Evolutionary conservation across 352 stramenopile genomes (phyloP).

Genomic region (Pythium oligandrum): DNA sequence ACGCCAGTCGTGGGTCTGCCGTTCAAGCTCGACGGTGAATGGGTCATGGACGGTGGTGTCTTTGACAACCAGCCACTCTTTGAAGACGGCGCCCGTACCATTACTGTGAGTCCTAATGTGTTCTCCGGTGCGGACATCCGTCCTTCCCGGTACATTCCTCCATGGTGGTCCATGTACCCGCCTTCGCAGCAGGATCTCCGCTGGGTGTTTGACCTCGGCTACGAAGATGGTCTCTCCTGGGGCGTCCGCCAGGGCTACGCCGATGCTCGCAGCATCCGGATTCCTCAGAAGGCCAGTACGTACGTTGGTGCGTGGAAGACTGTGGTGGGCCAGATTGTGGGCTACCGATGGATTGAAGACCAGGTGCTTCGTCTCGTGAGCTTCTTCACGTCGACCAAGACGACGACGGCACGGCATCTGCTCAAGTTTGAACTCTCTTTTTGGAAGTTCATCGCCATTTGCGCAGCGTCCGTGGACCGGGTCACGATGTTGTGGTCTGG

Average conservation of each 20-base stretch:
- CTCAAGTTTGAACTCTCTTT: too few relatives aligned
- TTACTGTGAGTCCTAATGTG: slow-evolving; percentile 28
- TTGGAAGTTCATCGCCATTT: too few relatives aligned
- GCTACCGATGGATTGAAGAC: slow-evolving; percentile 1
- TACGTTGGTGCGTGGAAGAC: slow-evolving; percentile 1
- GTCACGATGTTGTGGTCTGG: too few relatives aligned
- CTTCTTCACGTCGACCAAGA: too few relatives aligned
- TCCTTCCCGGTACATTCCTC: slow-evolving; percentile 34
- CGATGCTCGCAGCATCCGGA: not conserved
- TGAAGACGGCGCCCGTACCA: slow-evolving; percentile 11
- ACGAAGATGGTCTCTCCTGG: slow-evolving; percentile 21
- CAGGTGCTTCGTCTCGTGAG: not conserved
- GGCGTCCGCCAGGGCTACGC: slow-evolving; percentile 1
- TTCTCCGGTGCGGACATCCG: slow-evolving; percentile 32
- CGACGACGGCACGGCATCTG: too few relatives aligned
- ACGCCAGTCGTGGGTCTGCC: slow-evolving; percentile 30
- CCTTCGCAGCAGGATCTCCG: slow-evolving; percentile 21
- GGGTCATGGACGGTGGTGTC: slow-evolving; percentile 38
- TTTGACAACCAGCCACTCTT: slow-evolving; percentile 30
- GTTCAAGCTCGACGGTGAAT: slow-evolving; percentile 34
- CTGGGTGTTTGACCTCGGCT: slow-evolving; percentile 31
- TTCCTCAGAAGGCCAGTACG: not conserved
- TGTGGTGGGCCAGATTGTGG: not conserved
- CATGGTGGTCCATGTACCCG: slow-evolving; percentile 41
- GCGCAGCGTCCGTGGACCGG: too few relatives aligned